phyloP scores from a whole-genome alignment of 306 rosid species.

The Medicago ruthenica region DNA sequence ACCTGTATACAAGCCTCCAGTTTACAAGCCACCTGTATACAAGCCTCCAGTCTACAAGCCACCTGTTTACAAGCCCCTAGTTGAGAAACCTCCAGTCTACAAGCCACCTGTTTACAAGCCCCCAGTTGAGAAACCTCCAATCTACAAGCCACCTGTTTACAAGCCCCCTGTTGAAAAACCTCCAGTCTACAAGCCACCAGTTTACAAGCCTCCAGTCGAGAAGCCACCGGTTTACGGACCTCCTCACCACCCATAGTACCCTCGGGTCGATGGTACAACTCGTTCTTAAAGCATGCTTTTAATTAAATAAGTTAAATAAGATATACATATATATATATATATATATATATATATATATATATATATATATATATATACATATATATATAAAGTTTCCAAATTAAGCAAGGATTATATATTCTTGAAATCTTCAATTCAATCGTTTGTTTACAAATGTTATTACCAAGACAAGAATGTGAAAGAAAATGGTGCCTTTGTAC shows the following conservation, averaged over 20 bases:
- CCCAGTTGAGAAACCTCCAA: not conserved
- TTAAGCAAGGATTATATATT: not conserved
- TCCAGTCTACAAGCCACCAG: not conserved
- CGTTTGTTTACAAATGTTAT: not conserved
- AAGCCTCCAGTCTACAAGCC: not conserved
- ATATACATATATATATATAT: no score
- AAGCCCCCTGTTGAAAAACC: no score
- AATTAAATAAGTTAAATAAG: not conserved
- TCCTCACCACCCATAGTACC: constrained; percentile 11
- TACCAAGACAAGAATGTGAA: not conserved
- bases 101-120: not conserved
- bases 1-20: no score
- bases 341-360: no score
- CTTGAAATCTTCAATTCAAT: not conserved
- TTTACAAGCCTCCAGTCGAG: not conserved
- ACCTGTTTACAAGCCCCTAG: not conserved
- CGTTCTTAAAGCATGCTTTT: not conserved
- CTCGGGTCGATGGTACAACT: not conserved
- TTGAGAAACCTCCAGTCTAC: not conserved
- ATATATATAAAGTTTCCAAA: not conserved
- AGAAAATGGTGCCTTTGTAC: not conserved
- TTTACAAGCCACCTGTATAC: no score
- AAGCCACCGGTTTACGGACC: not conserved
- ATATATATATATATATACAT: no score
- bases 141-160: not conserved